Evolutionary conservation across 2,329 filamentous ascomycete species (phyloP).

Genomic region (Trichoderma koningii): DNA sequence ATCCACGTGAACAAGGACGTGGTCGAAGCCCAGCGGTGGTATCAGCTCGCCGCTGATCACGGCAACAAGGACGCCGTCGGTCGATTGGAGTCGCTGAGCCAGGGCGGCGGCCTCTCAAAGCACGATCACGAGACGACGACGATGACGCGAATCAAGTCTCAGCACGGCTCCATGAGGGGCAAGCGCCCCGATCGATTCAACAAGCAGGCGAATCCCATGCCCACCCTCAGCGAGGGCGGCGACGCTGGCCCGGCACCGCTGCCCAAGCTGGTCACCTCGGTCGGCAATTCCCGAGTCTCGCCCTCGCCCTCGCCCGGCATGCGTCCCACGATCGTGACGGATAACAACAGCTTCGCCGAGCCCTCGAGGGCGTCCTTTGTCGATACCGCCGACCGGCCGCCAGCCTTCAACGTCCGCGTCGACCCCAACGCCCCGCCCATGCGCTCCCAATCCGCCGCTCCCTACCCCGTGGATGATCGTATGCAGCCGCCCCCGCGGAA

Average conservation of each 20-base stretch:
- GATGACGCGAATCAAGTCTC: conserved; percentile 81
- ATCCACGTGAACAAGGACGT: conserved; percentile 86
- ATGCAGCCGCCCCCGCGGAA: conserved; percentile 54
- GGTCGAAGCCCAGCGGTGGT: conserved; percentile 83
- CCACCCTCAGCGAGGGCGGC: conserved; percentile 50
- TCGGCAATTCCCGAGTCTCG: conserved; percentile 41
- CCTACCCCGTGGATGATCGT: conserved; percentile 70
- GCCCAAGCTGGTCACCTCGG: conserved; percentile 30
- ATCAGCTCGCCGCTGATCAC: conserved; percentile 82
- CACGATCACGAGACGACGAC: conserved; percentile 92
- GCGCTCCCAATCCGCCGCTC: conserved; percentile 60
- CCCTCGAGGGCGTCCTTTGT: conserved; percentile 45
- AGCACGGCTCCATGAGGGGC: conserved; percentile 69
- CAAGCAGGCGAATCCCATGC: conserved; percentile 49
- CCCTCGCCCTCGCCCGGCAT: conserved; percentile 48
- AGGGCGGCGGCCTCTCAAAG: conserved; percentile 82
- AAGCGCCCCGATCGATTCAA: conserved; percentile 62
- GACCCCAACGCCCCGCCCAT: conserved; percentile 38
- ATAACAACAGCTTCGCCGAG: conserved; percentile 50
- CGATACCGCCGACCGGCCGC: conserved; percentile 43
- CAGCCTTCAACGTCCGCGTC: conserved; percentile 56
- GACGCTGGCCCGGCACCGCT: conserved; percentile 30
- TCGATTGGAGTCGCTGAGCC: conserved; percentile 80
- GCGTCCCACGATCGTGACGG: conserved; percentile 43
- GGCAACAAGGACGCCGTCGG: conserved; percentile 87